A percentile compares a stretch with the other conserved stretches of the same genome.
These are phyloP conservation scores for Fusarium abutilonis DNA, from an alignment of 2,329 filamentous ascomycete genomes.

Conservation along the genomic window DNA sequence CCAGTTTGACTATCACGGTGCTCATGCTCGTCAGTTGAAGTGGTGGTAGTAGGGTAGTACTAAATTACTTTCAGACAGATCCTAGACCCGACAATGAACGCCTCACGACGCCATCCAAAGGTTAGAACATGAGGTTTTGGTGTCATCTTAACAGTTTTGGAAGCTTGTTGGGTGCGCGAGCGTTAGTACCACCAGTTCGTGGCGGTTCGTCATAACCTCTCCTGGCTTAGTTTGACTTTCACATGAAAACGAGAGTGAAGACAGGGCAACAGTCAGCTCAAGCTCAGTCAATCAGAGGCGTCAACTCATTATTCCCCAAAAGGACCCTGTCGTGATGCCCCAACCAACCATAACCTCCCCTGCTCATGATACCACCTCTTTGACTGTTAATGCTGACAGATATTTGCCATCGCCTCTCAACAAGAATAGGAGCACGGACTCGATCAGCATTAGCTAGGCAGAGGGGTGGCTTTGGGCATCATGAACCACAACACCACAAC, in stretches of 20 bases:
- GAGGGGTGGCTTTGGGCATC: neutral
- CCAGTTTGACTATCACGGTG: conserved; percentile 7
- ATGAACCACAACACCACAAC: conserved; percentile 25
- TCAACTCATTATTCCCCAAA: neutral
- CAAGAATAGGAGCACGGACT: conserved; percentile 13
- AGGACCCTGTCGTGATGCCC: conserved; percentile 10
- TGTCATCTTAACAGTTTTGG: conserved; percentile 22
- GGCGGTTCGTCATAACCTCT: neutral
- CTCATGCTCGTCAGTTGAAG: too few relatives aligned
- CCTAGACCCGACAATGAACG: conserved; percentile 25
- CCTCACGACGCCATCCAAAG: conserved; percentile 19
- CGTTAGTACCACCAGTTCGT: conserved; percentile 23
- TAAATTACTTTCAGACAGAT: conserved; percentile 4
- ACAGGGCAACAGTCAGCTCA: neutral
- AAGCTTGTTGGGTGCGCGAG: conserved; percentile 11
- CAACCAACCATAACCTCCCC: conserved; percentile 27
- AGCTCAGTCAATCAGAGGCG: neutral
- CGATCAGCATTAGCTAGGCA: neutral
- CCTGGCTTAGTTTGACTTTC: conserved; percentile 6
- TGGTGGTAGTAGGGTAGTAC: neutral
- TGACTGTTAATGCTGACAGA: conserved; percentile 4
- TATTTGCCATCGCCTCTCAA: conserved; percentile 22
- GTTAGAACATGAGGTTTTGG: conserved; percentile 16
- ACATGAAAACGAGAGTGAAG: conserved; percentile 2
- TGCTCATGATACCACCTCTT: conserved; percentile 20